Conservation (phyloP, 352 stramenopile species). For the Globisporangium cederbergense region DNA sequence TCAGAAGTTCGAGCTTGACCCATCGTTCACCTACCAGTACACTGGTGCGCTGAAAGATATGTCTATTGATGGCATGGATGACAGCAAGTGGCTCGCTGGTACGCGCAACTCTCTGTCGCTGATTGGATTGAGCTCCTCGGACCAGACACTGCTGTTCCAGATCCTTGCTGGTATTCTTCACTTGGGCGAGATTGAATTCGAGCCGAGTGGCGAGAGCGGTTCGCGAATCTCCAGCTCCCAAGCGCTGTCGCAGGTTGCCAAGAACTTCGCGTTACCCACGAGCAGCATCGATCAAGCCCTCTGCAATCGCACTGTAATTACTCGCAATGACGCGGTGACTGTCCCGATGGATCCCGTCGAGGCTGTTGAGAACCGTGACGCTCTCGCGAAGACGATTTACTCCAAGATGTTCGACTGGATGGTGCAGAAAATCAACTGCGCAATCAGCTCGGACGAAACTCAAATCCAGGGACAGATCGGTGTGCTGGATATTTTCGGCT, state of each 20-base stretch:
- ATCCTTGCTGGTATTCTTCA: conserved; percentile 91
- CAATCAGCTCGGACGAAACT: conserved; percentile 79
- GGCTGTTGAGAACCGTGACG: conserved; percentile 93
- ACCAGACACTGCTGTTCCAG: conserved; percentile 78
- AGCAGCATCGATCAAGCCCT: conserved; percentile 90
- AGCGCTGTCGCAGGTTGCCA: conserved; percentile 69
- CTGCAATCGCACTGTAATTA: conserved; percentile 91
- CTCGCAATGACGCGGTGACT: conserved; percentile 79
- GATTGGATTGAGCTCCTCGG: conserved; percentile 59
- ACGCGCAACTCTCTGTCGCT: conserved; percentile 79
- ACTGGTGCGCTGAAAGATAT: conserved; percentile 70
- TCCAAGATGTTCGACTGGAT: conserved; percentile 98
- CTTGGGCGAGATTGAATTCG: conserved; percentile 95
- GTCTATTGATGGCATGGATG: conserved; percentile 81
- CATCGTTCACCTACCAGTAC: conserved; percentile 69
- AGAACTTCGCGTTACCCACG: conserved; percentile 87
- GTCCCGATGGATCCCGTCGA: conserved; percentile 86
- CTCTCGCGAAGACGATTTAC: conserved; percentile 97
- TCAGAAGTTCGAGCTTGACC: conserved; percentile 62
- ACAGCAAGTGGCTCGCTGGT: conserved; percentile 77
- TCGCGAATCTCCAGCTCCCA: conserved; percentile 69
- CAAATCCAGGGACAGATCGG: conserved; percentile 86
- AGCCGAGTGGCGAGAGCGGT: conserved; percentile 60
- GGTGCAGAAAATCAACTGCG: conserved; percentile 88
- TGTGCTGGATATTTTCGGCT: conserved; percentile 99